Evolutionary conservation across 192 early-diverging fungal species (phyloP), one percentile per base, ranked within the genome.

Genomic region (Podochytrium sp.): DNA sequence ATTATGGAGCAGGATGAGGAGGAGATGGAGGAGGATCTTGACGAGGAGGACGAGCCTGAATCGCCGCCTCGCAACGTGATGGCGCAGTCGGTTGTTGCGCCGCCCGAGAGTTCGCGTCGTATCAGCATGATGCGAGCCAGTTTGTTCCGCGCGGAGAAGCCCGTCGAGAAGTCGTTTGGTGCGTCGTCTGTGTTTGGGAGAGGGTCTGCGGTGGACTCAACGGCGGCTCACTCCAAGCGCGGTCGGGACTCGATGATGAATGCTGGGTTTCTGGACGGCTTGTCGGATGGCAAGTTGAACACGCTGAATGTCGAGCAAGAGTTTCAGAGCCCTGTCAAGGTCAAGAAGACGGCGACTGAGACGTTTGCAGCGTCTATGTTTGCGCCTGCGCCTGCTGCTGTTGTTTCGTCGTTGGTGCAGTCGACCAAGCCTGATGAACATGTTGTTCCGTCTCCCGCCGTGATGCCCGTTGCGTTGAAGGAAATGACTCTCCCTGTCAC

Each of bases 111-210:
- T 42, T 14, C 69, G 37, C 56, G 55, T 32, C 49, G 66, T 32
- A 56, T 57, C 30, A 52, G 53, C 27, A n/a, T 30, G 2, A 69
- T 69, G 47, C 10, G 50, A 35, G 66, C 66, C 7, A 33, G 51
- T 50, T 56, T 69, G 30, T 69, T 69, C 38, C 18, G 7, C n/a
- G n/a, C n/a, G n/a, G n/a, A n/a, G n/a, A 23, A 39, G 35, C 51
- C 6, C 29, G 4, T 7, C 63, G 1, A 39, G 12, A 18, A 56
- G 51, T 38, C 16, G 74, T 27, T 55, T 55, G 52, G 52, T 34
- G 62, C 53, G 35, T 64, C 25, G 72, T 77, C 71, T 20, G n/a
- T 57, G 14, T 16, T 27, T 41, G 40, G 7, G 82, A 84, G 43
- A 52, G 12, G 52, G 5, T 40, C 29, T 43, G 23, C 53, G 41